Evolutionary conservation across 2,329 filamentous ascomycete genomes (phyloP), one percentile per base, ranked within the genome.

Genomic region (Rhinocladiella similis): DNA sequence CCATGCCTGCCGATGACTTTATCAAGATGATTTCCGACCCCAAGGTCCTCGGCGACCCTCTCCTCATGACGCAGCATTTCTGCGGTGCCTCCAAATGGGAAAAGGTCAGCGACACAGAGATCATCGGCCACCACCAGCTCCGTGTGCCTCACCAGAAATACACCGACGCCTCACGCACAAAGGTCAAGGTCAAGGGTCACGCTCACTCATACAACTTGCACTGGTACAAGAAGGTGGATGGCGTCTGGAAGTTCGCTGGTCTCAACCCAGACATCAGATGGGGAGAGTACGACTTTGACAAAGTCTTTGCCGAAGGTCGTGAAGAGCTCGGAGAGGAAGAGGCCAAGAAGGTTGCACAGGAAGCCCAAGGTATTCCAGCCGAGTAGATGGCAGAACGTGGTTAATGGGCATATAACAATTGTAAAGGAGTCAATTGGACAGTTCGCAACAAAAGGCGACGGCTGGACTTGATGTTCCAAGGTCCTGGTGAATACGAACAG

Each of bases 11-110:
- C 1, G 77, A 81, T 2, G 82, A 86, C n/a, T 87, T 80, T 72
- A 73, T 86, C 67, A 66, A 70, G 61, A 85, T 87, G 82, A 74
- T 84, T 63, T 82, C 81, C 22, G 76, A 78, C 66, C 71, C 74
- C 18, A 70, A 75, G 2, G 83, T 87, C 59, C 75, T 88, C 22
- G 84, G 85, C 57, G 82, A 86, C 72, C 79, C 79, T 33, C 77
- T 81, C 18, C 75, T 87, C 55, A 82, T 80, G 70, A 87, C 84
- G 5, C 85, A 88, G 69, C 85, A 87, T 72, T 80, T 87, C 65
- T 80, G 87, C 64, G 64, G 64, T 38, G 64, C 56, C 10, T 64
- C 74, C 50, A 63, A 65, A 45, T 69, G 53, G 52, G 62, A 67
- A 50, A 65, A 60, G 42, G 56, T 64, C 14, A 62, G 59, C 12